Evolutionary conservation across 2,329 filamentous ascomycete species (phyloP).

Genomic region (Kalmusia sp.): DNA sequence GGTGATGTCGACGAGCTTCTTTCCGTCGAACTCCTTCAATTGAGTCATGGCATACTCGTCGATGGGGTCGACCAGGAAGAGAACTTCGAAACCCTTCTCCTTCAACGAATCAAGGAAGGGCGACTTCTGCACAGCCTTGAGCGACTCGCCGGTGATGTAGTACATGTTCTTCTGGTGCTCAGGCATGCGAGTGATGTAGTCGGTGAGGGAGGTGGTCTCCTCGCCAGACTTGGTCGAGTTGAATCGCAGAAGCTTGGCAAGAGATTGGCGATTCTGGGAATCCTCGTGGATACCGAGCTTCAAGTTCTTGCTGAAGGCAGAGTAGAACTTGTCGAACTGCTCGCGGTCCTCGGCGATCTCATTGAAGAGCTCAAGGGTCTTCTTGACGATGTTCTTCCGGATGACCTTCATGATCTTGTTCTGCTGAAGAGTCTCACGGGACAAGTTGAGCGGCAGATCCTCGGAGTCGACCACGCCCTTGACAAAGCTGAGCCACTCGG

Average conservation of each 20-base stretch:
- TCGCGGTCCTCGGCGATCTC: slow-evolving; percentile 99
- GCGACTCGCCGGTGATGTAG: slow-evolving; percentile 99
- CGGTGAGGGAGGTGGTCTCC: slow-evolving; percentile 89
- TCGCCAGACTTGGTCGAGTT: slow-evolving; percentile 99
- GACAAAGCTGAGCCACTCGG: slow-evolving; percentile 99
- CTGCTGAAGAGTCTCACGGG: slow-evolving; percentile 99
- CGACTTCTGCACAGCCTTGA: slow-evolving; percentile 97
- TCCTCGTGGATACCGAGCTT: slow-evolving; percentile 99
- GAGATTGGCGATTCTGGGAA: slow-evolving; percentile 88
- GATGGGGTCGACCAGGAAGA: slow-evolving; percentile 99
- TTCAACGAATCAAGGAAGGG: slow-evolving; percentile 99
- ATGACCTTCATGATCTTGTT: slow-evolving; percentile 99
- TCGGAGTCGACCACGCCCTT: slow-evolving; percentile 99
- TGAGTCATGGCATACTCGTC: slow-evolving; percentile 99
- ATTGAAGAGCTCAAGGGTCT: slow-evolving; percentile 98
- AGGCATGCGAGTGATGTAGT: slow-evolving; percentile 99
- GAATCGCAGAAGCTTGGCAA: slow-evolving; percentile 99
- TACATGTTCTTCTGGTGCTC: slow-evolving; percentile 99
- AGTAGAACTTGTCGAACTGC: slow-evolving; percentile 99
- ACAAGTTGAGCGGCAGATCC: slow-evolving; percentile 98
- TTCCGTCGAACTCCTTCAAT: slow-evolving; percentile 99
- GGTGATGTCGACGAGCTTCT: slow-evolving; percentile 99
- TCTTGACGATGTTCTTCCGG: slow-evolving; percentile 99
- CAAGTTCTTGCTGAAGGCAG: slow-evolving; percentile 99
- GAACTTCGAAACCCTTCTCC: slow-evolving; percentile 99